A percentile compares a stretch with the other conserved stretches of the same genome.
phyloP scores from a whole-genome alignment of 768 basidiomycete species.

The Kwoniella europaea region DNA sequence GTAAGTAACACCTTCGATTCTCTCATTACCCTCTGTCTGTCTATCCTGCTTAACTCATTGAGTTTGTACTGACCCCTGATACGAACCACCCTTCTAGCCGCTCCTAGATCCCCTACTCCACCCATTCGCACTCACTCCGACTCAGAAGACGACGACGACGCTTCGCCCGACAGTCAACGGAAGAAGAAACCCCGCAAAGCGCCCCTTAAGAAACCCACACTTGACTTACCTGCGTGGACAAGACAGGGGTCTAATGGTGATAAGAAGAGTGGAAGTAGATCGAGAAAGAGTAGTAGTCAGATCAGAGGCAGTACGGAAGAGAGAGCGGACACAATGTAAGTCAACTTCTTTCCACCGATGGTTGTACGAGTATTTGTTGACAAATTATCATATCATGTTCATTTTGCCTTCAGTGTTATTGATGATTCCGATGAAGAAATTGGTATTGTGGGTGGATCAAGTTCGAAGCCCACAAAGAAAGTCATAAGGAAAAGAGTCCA shows the following conservation, averaged over 20 bases:
- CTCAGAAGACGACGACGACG: constrained; percentile 18
- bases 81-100: constrained; percentile 2
- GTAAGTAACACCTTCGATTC: not conserved
- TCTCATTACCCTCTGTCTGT: not conserved
- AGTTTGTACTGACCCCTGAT: not conserved
- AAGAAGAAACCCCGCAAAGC: constrained; percentile 27
- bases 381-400: too few species aligned
- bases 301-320: constrained; percentile 31
- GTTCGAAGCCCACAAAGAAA: not conserved
- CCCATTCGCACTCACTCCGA: constrained; percentile 22
- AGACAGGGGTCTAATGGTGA: constrained; percentile 12
- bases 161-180: constrained; percentile 2
- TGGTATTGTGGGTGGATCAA: not conserved
- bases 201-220: constrained; percentile 8
- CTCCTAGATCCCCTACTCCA: constrained; percentile 22
- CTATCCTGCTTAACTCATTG: not conserved
- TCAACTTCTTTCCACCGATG: not conserved
- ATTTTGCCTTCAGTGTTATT: constrained; percentile 8
- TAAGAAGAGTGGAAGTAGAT: constrained; percentile 14
- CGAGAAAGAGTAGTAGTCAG: constrained; percentile 14
- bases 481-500: not conserved
- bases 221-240: constrained; percentile 29
- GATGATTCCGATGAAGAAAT: constrained; percentile 21
- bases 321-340: constrained; percentile 26
- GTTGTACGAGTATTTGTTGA: too few species aligned